Base-by-base conservation (phyloP, 2,329 filamentous ascomycete genomes). In the Cytospora paraplurivora region DNA sequence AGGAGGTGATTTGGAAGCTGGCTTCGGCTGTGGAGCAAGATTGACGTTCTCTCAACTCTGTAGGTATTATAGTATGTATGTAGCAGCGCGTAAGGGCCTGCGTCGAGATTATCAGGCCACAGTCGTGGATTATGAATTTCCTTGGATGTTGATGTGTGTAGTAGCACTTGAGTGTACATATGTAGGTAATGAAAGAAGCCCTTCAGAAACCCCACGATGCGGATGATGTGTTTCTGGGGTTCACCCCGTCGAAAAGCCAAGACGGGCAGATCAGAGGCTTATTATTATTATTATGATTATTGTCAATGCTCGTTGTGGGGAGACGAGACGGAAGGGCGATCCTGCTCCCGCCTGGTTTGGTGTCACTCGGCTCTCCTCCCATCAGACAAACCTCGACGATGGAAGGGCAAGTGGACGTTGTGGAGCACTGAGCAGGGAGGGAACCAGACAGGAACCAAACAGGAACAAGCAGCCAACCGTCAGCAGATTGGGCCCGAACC, bases 321-420 rank as follows among this genome's bases (percentile, higher is more conserved):
- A 54, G 27, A 19, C n/a, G 19, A 17, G 49, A 15, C 54, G 56
- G 41, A 17, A 44, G 35, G 58, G 50, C 51, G 58, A 59, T 49
- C 37, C 21, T 27, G 56, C 50, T 55, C 51, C 59, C 44, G 15
- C 35, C 53, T 47, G 56, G 35, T 51, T 59, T 51, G 49, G 56
- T 63, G 64, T 54, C 56, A 66, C 61, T 63, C 49, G 63, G 59
- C 59, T 58, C 59, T 38, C 54, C 59, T 50, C 32, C 51, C 34
- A 55, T 33, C 59, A 61, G 59, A 35, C 59, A 44, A 49, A 53
- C 59, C 15, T 44, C 37, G 53, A 49, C 51, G 52, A 54, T 52
- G 44, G 21, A 38, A 51, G 49, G 53, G 59, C 33, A 47, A 17
- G 54, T 55, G 59, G 51, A 55, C 59, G 50, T 55, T 47, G 59